Conservation (phyloP, 2,329 filamentous ascomycete genomes). For the Hortaea werneckii region DNA sequence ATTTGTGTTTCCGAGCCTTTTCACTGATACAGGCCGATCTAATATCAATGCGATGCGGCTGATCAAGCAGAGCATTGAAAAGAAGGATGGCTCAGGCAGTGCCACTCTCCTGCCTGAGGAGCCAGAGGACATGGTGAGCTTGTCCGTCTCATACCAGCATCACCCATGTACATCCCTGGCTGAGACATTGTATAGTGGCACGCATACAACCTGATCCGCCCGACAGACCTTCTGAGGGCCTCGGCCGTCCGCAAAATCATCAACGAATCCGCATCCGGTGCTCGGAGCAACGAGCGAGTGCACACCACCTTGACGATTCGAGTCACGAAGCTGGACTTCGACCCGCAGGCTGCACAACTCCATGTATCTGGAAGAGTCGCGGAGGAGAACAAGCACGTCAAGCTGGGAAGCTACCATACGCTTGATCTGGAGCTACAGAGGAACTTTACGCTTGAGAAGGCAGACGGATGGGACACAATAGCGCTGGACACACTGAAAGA, state of each 20-base stretch:
- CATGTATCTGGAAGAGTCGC: slow-evolving; percentile 58
- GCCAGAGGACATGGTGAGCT: slow-evolving; percentile 60
- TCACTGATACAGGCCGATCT: background rate
- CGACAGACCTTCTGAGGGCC: slow-evolving; percentile 54
- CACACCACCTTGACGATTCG: slow-evolving; percentile 55
- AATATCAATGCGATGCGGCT: slow-evolving; percentile 45
- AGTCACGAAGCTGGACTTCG: slow-evolving; percentile 59
- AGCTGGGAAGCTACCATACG: slow-evolving; percentile 58
- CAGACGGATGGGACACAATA: slow-evolving; percentile 79
- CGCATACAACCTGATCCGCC: slow-evolving; percentile 61
- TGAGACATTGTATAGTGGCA: slow-evolving; percentile 48
- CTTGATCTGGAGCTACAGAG: slow-evolving; percentile 78
- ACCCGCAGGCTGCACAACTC: slow-evolving; percentile 55
- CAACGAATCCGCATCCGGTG: slow-evolving; percentile 50
- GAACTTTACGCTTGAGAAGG: slow-evolving; percentile 81
- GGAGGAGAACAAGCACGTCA: slow-evolving; percentile 57
- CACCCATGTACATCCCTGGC: background rate
- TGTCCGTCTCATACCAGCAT: slow-evolving; percentile 2
- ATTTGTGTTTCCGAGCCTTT: background rate
- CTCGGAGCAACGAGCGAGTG: slow-evolving; percentile 49
- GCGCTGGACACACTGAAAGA: slow-evolving; percentile 69
- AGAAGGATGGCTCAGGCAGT: slow-evolving; percentile 52
- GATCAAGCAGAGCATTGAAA: slow-evolving; percentile 55
- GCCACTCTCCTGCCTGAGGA: slow-evolving; percentile 61
- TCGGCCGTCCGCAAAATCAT: slow-evolving; percentile 57